These are phyloP conservation scores for Daedaleopsis nitida DNA, from an alignment of 768 basidiomycete genomes.

Conservation along the genomic window DNA sequence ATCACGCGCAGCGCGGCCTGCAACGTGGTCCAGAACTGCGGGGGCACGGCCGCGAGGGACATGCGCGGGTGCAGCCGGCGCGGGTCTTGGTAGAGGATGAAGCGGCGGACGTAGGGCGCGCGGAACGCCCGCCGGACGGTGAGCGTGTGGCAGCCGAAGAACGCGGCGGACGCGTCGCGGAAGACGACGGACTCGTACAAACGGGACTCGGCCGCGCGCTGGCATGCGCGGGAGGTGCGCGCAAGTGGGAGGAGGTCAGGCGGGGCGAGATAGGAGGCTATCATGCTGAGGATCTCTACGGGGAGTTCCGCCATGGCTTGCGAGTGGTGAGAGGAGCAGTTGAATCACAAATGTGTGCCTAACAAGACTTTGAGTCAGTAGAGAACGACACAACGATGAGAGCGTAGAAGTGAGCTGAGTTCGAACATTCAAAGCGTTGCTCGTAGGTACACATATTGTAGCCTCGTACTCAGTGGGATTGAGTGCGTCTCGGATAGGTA, in stretches of 20 bases:
- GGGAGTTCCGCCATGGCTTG: constrained; percentile 29
- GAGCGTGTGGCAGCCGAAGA: constrained; percentile 43
- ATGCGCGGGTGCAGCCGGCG: constrained; percentile 27
- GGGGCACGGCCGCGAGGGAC: constrained; percentile 24
- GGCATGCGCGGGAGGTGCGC: constrained; percentile 48
- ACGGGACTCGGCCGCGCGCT: constrained; percentile 47
- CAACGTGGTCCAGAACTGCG: constrained; percentile 46
- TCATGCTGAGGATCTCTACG: constrained; percentile 44
- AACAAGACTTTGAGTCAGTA: too few species aligned
- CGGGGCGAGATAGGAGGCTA: constrained; percentile 39
- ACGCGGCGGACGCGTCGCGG: constrained; percentile 36
- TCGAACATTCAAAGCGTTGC: too few species aligned
- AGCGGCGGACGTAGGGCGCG: constrained; percentile 44
- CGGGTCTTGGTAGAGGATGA: constrained; percentile 42
- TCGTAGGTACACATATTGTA: too few species aligned
- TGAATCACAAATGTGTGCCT: too few species aligned
- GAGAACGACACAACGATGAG: too few species aligned
- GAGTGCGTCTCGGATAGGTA: too few species aligned
- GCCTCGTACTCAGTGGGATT: too few species aligned
- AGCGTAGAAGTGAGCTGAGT: too few species aligned
- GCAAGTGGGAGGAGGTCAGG: constrained; percentile 47
- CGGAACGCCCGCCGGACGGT: constrained; percentile 33
- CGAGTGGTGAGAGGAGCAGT: too few species aligned
- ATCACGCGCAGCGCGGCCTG: constrained; percentile 46
- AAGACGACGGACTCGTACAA: constrained; percentile 48